Base-by-base conservation (phyloP, 768 basidiomycete species). In the Trametes punicea region DNA sequence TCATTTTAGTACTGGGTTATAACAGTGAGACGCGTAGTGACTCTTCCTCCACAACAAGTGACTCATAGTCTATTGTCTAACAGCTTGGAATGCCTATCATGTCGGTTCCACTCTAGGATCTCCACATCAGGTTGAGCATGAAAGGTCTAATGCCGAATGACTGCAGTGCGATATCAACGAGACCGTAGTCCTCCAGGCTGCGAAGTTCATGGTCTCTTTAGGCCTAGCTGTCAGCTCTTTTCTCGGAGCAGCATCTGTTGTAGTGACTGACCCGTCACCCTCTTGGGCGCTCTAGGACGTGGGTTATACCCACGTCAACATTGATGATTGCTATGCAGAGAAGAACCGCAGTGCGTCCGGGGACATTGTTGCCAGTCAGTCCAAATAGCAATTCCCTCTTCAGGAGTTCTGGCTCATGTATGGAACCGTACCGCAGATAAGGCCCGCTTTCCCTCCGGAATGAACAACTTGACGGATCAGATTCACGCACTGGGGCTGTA, bases 51-150 rank as follows among this genome's bases (percentile, higher is more conserved):
- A 5, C 34, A 8, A 15, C 15, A 36, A n/a, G 13, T 36, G 13
- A 15, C 34, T 36, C 6, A 36, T 16, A 5, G 34, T 7, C 34
- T 36, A 15, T 36, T n/a, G 5, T 36, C 34, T 31, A 36, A 7
- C 46, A 86, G 85, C 85, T 6, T 87, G 85, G 85, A 86, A 87
- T 65, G 85, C 83, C 6, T 85, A 82, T 65, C 77, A 84, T 61
- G 83, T 84, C 57, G 49, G 76, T 62, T 8, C 18, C 25, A 21
- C 8, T 42, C 18, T 23, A 18, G 9, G 25, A n/a, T 15, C 25
- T 25, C 1, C 33, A 25, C 20, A 25, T 27, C 25, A 15, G 15
- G 11, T 26, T 6, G 16, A n/a, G 7, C 10, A 34, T n/a, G 5
- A 38, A 15, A 38, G 36, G 10, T 21, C n/a, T n/a, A n/a, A 11